These are phyloP conservation scores for Neoarthrinium moseri DNA, from an alignment of 2,329 filamentous ascomycete genomes.

Conservation along the genomic window DNA sequence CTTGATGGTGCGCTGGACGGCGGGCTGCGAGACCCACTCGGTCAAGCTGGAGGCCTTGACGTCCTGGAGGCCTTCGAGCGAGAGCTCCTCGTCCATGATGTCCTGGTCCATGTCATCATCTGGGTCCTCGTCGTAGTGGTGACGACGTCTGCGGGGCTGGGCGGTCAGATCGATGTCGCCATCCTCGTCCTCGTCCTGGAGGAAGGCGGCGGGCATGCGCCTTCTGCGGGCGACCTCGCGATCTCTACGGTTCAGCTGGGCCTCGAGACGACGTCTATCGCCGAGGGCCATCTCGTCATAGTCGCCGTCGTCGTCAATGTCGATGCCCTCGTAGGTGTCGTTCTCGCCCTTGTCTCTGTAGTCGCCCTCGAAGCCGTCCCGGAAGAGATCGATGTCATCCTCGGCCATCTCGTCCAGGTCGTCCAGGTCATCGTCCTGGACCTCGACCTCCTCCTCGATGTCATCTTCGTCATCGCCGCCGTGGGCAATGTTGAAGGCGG, in stretches of 20 bases:
- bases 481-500: slow-evolving; percentile 63
- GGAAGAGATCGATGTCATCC: slow-evolving; percentile 77
- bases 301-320: slow-evolving; percentile 76
- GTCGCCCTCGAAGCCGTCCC: slow-evolving; percentile 70
- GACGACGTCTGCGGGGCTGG: slow-evolving; percentile 80
- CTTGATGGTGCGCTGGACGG: slow-evolving; percentile 89
- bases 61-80: slow-evolving; percentile 85
- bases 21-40: slow-evolving; percentile 89
- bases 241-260: slow-evolving; percentile 71
- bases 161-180: slow-evolving; percentile 80
- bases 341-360: slow-evolving; percentile 66
- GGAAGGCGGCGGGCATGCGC: slow-evolving; percentile 69
- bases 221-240: slow-evolving; percentile 66
- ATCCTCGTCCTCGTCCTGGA: slow-evolving; percentile 82
- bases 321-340: slow-evolving; percentile 68
- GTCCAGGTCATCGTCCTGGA: slow-evolving; percentile 71
- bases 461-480: slow-evolving; percentile 71
- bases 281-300: slow-evolving; percentile 69
- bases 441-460: slow-evolving; percentile 68
- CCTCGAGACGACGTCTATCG: slow-evolving; percentile 68
- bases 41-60: slow-evolving; percentile 91
- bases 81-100: slow-evolving; percentile 94
- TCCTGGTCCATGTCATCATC: slow-evolving; percentile 91
- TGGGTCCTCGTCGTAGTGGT: slow-evolving; percentile 90
- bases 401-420: slow-evolving; percentile 81